Base-by-base conservation (phyloP, 106 monocot genomes). In the Acanthochlamys bracteata region DNA sequence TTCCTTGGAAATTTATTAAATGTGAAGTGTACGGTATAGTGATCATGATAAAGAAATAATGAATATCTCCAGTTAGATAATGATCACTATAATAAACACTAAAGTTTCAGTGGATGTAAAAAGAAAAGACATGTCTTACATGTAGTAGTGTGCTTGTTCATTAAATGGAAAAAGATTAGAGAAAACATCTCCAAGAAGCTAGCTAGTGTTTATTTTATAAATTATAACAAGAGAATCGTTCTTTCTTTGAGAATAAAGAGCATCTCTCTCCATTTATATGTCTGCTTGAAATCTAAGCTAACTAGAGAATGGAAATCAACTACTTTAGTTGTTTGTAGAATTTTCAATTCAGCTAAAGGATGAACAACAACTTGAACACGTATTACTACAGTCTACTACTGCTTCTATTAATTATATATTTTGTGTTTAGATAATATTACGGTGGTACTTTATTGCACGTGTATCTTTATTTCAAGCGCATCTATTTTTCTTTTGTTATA, bases 231-330 rank as follows among this genome's bases (percentile, higher is more conserved):
- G 45, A 63, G 63, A 63, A 63, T 63, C 63, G 43, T 63, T 63
- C 42, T 21, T 33, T 33, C 4, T 6, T 33, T n/a, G n/a, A n/a
- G n/a, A 6, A 33, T 33, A 9, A 63, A 63, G 63, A 63, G 63
- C 63, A 63, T 63, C 63, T 63, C 22, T 9, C 39, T 33, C 6
- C 33, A 33, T 33, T 33, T 16, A 20, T 45, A 61, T 61, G 33
- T 52, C 15, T 55, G 71, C 71, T 71, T 71, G 11, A 64, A 42
- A 43, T 63, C 9, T 71, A 71, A 63, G 71, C 63, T 71, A 71
- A 42, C 25, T 49, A 49, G 24, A 41, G 24, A 11, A 20, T 63
- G 54, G 23, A 42, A 55, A 63, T 63, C 42, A 42, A 42, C 1
- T 46, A 16, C 39, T 53, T 3, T 33, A 33, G 1, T 33, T 33